These are phyloP conservation scores for Claviceps fusiformis DNA, from an alignment of 2,329 filamentous ascomycete genomes.

Conservation along the genomic window DNA sequence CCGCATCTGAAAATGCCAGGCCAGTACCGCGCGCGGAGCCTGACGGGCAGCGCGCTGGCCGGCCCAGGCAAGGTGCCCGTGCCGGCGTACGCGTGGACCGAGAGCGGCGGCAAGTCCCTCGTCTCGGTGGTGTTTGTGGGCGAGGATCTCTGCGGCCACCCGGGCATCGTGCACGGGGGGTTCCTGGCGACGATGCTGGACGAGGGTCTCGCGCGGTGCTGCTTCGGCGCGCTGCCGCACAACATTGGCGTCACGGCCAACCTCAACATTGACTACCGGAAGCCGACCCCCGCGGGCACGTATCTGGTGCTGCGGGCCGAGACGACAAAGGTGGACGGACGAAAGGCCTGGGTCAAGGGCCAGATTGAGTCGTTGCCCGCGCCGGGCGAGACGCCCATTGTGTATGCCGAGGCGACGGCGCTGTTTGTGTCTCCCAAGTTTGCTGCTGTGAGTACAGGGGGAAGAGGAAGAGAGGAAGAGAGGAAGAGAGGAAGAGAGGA, in stretches of 20 bases:
- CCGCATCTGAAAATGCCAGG: constrained; percentile 79
- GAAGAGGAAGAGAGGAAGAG: too few species aligned
- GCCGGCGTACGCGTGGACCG: constrained; percentile 65
- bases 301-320: constrained; percentile 68
- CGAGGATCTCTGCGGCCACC: constrained; percentile 71
- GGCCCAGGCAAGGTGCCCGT: constrained; percentile 66
- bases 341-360: constrained; percentile 90
- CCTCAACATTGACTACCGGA: constrained; percentile 69
- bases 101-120: constrained; percentile 53
- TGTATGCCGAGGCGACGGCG: constrained; percentile 71
- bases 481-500: not conserved
- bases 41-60: constrained; percentile 69
- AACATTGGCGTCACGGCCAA: constrained; percentile 78
- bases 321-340: constrained; percentile 75
- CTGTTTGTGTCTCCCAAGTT: constrained; percentile 82
- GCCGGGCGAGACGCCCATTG: constrained; percentile 44
- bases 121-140: constrained; percentile 69
- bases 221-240: constrained; percentile 76
- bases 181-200: constrained; percentile 86
- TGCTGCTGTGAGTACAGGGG: constrained; percentile 47
- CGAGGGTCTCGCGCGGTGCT: constrained; percentile 77
- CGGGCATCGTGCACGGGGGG: constrained; percentile 81
- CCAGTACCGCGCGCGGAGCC: constrained; percentile 53
- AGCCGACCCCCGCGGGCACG: constrained; percentile 60
- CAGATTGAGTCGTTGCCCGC: constrained; percentile 64